A percentile compares a stretch with the other conserved stretches of the same genome.
Conservation (phyloP, 768 basidiomycete species). For the Royoungia palumana region DNA sequence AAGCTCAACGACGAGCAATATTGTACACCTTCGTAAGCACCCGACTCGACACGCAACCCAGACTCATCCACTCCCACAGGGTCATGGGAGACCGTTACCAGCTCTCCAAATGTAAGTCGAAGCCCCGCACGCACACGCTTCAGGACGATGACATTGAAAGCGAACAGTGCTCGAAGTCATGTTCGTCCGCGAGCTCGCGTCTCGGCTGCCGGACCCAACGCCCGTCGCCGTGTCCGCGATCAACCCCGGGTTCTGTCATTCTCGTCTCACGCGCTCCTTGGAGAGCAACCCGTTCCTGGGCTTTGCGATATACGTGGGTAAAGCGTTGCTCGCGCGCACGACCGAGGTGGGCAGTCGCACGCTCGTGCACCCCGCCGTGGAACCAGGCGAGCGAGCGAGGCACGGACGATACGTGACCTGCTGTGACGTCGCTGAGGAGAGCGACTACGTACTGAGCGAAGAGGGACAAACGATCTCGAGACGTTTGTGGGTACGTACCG, state of each 20-base stretch:
- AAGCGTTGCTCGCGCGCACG: conserved; percentile 27
- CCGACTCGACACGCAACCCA: not conserved
- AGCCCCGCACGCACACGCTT: not conserved
- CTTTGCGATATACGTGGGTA: conserved; percentile 1
- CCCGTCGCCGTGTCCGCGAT: conserved; percentile 31
- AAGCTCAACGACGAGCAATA: conserved; percentile 26
- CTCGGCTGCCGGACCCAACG: conserved; percentile 26
- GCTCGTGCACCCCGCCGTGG: conserved; percentile 33
- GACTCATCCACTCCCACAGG: conserved; percentile 4
- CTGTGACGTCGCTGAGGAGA: conserved; percentile 28
- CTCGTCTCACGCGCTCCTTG: conserved; percentile 25
- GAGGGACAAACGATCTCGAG: conserved; percentile 30
- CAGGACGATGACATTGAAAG: not conserved
- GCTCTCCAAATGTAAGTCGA: conserved; percentile 26
- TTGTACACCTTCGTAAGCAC: conserved; percentile 25
- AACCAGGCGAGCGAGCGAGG: conserved; percentile 18
- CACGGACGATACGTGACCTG: conserved; percentile 32
- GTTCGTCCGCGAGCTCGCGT: conserved; percentile 35
- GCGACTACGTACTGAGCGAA: conserved; percentile 30
- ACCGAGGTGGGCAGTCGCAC: conserved; percentile 37
- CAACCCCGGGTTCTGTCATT: conserved; percentile 37
- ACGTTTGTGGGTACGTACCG: conserved; percentile 33
- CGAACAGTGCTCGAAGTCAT: conserved; percentile 34
- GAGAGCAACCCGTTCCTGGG: conserved; percentile 6
- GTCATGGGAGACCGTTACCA: conserved; percentile 25